Conservation (phyloP, 306 rosid genomes). For the cucumber (Cucumis sativus) region Cucumber_9930_V3 NC_026656.2:20099001-20099500, state of each 20-base stretch:
- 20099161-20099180: neutral
- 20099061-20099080: neutral
- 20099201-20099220: neutral
- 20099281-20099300: neutral
- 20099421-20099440: neutral
- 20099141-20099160: neutral
- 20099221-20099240: neutral
- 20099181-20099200: neutral
- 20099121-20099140: neutral
- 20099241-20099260: neutral
- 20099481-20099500: no score
- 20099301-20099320: neutral
- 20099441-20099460: neutral
- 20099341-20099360: neutral
- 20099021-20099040: neutral
- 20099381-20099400: neutral
- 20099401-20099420: neutral
- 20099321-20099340: neutral
- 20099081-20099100: neutral
- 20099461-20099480: neutral
- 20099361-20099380: neutral
- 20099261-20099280: neutral
- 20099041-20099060: neutral
- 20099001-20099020: neutral
- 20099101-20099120: neutral